Evolutionary conservation across 164 flowering plant genomes (phyloP), one percentile per base, ranked within the genome.

Genomic region (Berberis vulgaris): DNA sequence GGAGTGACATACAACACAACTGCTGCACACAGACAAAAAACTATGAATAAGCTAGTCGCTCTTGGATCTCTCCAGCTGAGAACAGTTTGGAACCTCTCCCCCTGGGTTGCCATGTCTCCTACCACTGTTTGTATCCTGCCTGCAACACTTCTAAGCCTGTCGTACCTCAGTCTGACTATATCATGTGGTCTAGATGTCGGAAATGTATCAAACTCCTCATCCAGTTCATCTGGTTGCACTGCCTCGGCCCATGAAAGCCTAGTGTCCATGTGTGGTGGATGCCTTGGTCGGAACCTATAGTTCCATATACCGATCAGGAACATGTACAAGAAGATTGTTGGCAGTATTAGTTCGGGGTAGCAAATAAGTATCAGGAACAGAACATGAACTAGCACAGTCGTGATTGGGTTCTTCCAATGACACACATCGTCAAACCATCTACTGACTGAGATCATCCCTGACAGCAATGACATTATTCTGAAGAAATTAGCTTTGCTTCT

Each of bases 401-500:
- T 83, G 41, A 77, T 68, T 0, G 93, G 89, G 73, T 87, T 87
- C 73, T 80, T 83, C 93, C 93, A 87, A 8, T 77, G 65, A 40
- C 86, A 70, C 8, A 87, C 86, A n/a, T 85, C 86, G 0, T 79
- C 79, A 2, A 85, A 73, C 93, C 93, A 87, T 65, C 67, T 74
- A 68, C 75, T 80, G 58, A 81, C 60, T 1, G 93, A 74, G 46
- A 85, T 71, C 3, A 76, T 54, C 0, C 88, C 89, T 0, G 89
- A 83, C 39, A 87, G 68, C 9, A 87, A 66, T 0, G 89, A 80
- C 54, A 85, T 82, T 4, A 85, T 83, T 41, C 93, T 62, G 67
- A 87, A 85, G 81, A 87, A 87, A 71, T 87, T 85, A 7, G 93
- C 92, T 67, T 86, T 86, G 80, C 92, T 86, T 73, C 65, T 67